Base-by-base conservation (phyloP, 2,329 filamentous ascomycete species). In the Bipolaris gigantea region DNA sequence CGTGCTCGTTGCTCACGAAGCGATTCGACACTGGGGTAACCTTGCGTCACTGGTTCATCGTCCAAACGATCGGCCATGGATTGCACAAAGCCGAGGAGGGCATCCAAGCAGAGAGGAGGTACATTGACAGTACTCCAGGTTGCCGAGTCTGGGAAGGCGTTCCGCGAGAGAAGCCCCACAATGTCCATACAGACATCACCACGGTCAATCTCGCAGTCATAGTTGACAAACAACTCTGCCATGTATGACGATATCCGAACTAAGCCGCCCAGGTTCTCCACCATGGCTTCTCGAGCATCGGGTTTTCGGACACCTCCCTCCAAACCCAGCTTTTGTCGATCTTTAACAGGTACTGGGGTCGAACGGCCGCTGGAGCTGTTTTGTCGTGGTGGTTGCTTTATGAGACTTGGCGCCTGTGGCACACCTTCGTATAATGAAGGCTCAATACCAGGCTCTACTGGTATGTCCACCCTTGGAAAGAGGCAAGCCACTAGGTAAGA, bases 61-160 rank as follows among this genome's bases (percentile, higher is more conserved):
- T 95, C 85, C 16, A 97, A 77, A 50, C 94, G 85, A 71, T 96
- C 92, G 1, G 91, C 89, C 61, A 99, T 88, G 61, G 91, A 96
- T 69, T 97, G 92, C 32, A 99, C 85, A 66, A 92, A 97, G 15
- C 91, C 88, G 21, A 99, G 80, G 10, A 99, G 80, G 9, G 94
- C 92, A 76, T 99, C 94, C 19, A 99, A 80, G 67, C 94, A 99
- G 2, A 99, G 79, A 0, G 94, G 94, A 15, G 94, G 94, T 1
- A 99, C 95, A 70, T 96, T 99, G 5, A 93, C 97, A 10, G 94
- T 99, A 73, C 95, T 99, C 94, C 94, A 99, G 5, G 92, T 97
- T 5, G 93, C 94, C 8, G 94, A 96, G 73, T 99, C 94, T 0
- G 94, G 95, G 61, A 99, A 89, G 2, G 94, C 94, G 72, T 97